Evolutionary conservation across 2,329 filamentous ascomycete species (phyloP).

Genomic region (Zasmidium cellare): DNA sequence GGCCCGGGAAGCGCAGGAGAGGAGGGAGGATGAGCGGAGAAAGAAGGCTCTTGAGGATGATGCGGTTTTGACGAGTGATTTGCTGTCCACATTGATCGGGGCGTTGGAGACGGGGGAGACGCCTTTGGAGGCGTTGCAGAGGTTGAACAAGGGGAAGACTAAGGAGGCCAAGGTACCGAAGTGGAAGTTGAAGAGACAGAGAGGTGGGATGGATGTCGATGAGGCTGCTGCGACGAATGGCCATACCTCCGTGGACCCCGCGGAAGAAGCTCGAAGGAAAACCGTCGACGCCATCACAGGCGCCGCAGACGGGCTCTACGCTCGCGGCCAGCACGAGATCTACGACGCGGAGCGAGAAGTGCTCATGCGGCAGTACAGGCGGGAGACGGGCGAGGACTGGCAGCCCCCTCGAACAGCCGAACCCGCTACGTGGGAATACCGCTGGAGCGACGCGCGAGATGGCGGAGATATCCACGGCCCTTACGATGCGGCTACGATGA

Average conservation of each 20-base stretch:
- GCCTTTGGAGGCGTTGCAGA: conserved; percentile 79
- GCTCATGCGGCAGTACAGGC: conserved; percentile 77
- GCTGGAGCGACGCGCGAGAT: conserved; percentile 87
- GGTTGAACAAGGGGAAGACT: conserved; percentile 62
- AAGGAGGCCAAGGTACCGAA: conserved; percentile 57
- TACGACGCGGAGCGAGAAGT: conserved; percentile 87
- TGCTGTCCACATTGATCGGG: conserved; percentile 71
- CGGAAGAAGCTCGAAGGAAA: conserved; percentile 68
- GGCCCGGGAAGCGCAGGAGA: conserved; percentile 83
- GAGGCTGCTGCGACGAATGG: conserved; percentile 16
- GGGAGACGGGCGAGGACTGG: conserved; percentile 89
- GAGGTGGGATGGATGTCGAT: conserved; percentile 71
- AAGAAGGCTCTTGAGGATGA: conserved; percentile 74
- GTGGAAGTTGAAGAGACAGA: conserved; percentile 59
- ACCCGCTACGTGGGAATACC: conserved; percentile 71
- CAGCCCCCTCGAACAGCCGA: conserved; percentile 39
- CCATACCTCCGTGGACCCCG: conserved; percentile 61
- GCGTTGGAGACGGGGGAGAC: conserved; percentile 80
- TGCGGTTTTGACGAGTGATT: conserved; percentile 68
- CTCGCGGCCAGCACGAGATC: conserved; percentile 80
- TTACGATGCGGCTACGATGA: conserved; percentile 82
- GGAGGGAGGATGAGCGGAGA: conserved; percentile 74
- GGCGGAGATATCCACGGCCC: conserved; percentile 78
- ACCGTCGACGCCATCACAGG: conserved; percentile 82
- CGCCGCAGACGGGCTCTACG: conserved; percentile 82